phyloP scores from a whole-genome alignment of 192 early-diverging fungal species.

The Pilobolus umbonatus region DNA sequence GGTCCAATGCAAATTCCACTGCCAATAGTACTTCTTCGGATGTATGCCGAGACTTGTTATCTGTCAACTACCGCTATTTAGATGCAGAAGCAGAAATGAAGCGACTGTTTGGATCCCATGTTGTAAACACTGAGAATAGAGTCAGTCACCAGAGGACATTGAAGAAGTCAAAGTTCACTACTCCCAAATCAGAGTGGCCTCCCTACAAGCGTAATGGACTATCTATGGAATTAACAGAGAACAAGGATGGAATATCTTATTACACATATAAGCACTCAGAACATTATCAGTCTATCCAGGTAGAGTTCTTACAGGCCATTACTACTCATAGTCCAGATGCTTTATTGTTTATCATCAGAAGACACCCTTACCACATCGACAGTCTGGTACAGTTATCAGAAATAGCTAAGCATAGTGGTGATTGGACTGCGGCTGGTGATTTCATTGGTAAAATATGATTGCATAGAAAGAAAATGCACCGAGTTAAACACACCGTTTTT shows the following conservation, averaged over 20 bases:
- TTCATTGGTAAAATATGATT: slow-evolving; percentile 54
- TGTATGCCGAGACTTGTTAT: slow-evolving; percentile 32
- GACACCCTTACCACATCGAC: slow-evolving; percentile 89
- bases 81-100: slow-evolving; percentile 88
- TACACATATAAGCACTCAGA: slow-evolving; percentile 68
- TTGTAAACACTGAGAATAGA: slow-evolving; percentile 50
- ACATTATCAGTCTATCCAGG: slow-evolving; percentile 70
- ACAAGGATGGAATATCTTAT: slow-evolving; percentile 24
- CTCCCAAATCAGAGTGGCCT: slow-evolving; percentile 72
- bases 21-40: not conserved
- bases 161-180: slow-evolving; percentile 57
- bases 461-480: not conserved
- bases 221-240: slow-evolving; percentile 44
- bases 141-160: slow-evolving; percentile 22
- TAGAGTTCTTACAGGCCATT: slow-evolving; percentile 69
- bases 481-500: slow-evolving; percentile 3
- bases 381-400: slow-evolving; percentile 80
- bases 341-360: slow-evolving; percentile 58
- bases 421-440: slow-evolving; percentile 73
- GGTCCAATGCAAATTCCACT: slow-evolving; percentile 4
- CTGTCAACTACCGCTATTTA: slow-evolving; percentile 60
- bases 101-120: slow-evolving; percentile 82
- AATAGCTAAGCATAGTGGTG: slow-evolving; percentile 80
- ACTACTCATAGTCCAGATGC: slow-evolving; percentile 70
- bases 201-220: slow-evolving; percentile 44